Conservation (phyloP, 106 monocot genomes). For the Allium cepa region DNA sequence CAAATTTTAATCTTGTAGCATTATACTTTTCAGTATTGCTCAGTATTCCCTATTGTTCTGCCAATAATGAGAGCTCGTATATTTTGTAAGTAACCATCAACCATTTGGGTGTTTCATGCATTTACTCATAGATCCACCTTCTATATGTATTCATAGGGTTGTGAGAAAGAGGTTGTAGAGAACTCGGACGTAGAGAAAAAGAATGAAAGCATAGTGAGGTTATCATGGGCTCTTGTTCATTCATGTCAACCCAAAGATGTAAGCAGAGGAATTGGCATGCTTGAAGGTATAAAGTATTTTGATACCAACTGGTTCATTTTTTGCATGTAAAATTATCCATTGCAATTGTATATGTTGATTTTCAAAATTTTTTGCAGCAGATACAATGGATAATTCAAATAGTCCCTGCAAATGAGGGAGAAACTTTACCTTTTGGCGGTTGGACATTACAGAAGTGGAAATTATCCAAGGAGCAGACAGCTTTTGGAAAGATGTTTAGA, state of each 20-base stretch:
- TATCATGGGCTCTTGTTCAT: slow-evolving; percentile 98
- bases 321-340: no score
- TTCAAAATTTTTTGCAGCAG: slow-evolving; percentile 23
- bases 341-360: neutral
- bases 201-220: slow-evolving; percentile 81
- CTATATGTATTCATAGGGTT: slow-evolving; percentile 36
- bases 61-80: no score
- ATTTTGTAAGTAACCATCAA: neutral
- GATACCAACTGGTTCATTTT: no score
- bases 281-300: slow-evolving; percentile 52
- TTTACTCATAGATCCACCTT: neutral
- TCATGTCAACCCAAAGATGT: slow-evolving; percentile 89
- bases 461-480: slow-evolving; percentile 77
- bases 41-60: no score
- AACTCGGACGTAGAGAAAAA: slow-evolving; percentile 34
- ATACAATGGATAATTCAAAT: slow-evolving; percentile 53
- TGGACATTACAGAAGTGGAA: slow-evolving; percentile 77
- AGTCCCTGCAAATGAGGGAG: slow-evolving; percentile 77
- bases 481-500: slow-evolving; percentile 74
- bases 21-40: no score
- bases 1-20: no score
- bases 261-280: slow-evolving; percentile 89
- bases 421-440: slow-evolving; percentile 88
- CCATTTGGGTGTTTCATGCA: neutral
- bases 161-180: slow-evolving; percentile 77